A percentile compares a stretch with the other conserved stretches of the same genome.
Evolutionary conservation across 139 green algal species (phyloP).

Genomic region (Chlamydomonas sphaeroides): DNA sequence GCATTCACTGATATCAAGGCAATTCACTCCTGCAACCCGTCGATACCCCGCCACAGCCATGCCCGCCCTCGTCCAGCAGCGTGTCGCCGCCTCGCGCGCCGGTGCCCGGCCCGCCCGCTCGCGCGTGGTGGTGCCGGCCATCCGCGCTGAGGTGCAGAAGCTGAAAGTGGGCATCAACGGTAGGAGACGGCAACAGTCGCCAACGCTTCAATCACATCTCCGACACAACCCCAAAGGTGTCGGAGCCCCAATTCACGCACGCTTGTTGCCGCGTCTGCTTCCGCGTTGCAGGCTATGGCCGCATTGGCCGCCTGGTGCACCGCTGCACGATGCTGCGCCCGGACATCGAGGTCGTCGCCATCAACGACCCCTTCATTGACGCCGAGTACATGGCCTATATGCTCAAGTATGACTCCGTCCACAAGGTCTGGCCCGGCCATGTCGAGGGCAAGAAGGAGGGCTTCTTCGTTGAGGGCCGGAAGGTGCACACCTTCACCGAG

Average conservation of each 20-base stretch:
- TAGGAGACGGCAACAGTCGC: slow-evolving; percentile 35
- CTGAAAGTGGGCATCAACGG: slow-evolving; percentile 92
- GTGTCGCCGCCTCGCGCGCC: not conserved
- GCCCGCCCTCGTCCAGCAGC: slow-evolving; percentile 9
- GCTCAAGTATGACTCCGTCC: slow-evolving; percentile 92
- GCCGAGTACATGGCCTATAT: slow-evolving; percentile 76
- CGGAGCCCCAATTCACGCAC: not conserved
- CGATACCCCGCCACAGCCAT: too few species aligned
- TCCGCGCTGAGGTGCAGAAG: slow-evolving; percentile 53
- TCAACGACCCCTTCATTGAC: slow-evolving; percentile 94
- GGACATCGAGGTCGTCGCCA: slow-evolving; percentile 87
- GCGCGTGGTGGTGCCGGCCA: slow-evolving; percentile 20
- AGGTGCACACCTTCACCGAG: slow-evolving; percentile 75
- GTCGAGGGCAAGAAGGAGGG: slow-evolving; percentile 58
- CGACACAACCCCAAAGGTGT: slow-evolving; percentile 6
- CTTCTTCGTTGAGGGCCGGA: slow-evolving; percentile 78
- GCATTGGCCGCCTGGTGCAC: slow-evolving; percentile 85
- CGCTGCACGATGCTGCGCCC: slow-evolving; percentile 70
- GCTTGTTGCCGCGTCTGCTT: not conserved
- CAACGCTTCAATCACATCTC: not conserved
- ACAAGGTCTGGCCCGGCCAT: slow-evolving; percentile 72
- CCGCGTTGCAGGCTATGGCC: slow-evolving; percentile 83
- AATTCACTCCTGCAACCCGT: too few species aligned
- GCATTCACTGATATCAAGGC: too few species aligned
- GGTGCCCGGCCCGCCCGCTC: slow-evolving; percentile 13